phyloP scores from a whole-genome alignment of 2,329 filamentous ascomycete species.

The Capronia coronata region DNA sequence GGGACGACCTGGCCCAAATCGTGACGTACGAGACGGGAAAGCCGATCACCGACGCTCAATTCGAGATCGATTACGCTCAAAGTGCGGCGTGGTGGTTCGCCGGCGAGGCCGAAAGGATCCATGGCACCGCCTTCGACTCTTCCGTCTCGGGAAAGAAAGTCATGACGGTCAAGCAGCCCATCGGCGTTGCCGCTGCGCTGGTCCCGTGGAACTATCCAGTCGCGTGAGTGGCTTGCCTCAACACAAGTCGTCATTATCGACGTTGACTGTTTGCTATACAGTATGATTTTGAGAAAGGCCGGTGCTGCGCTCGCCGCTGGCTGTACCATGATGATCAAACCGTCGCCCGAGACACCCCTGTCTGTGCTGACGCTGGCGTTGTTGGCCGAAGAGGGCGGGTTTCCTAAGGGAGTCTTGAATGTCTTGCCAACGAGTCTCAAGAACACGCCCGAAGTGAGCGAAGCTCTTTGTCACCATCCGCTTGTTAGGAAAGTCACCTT shows the following conservation, averaged over 20 bases:
- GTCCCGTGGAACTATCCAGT: conserved; percentile 86
- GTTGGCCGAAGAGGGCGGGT: conserved; percentile 32
- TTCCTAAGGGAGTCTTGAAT: conserved; percentile 32
- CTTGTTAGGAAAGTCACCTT: conserved; percentile 30
- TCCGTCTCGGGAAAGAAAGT: conserved; percentile 56
- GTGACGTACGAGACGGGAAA: conserved; percentile 58
- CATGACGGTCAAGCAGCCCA: conserved; percentile 58
- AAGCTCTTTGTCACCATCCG: conserved; percentile 28
- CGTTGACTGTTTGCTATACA: no score
- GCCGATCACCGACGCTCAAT: conserved; percentile 48
- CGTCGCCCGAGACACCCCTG: conserved; percentile 34
- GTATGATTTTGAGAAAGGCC: conserved; percentile 51
- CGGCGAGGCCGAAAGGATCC: conserved; percentile 55
- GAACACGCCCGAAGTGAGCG: conserved; percentile 72
- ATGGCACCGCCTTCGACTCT: conserved; percentile 52
- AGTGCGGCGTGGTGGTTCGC: conserved; percentile 54
- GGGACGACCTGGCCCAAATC: conserved; percentile 57
- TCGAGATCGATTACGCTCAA: conserved; percentile 51
- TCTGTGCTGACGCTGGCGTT: conserved; percentile 30
- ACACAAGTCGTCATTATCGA: no score
- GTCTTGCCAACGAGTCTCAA: conserved; percentile 47
- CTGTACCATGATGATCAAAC: conserved; percentile 36
- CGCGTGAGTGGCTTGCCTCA: no score
- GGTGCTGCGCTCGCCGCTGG: conserved; percentile 35
- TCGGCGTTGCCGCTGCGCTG: conserved; percentile 75